phyloP scores from a whole-genome alignment of 75 land plant species.

The Cryptomeria japonica region DNA sequence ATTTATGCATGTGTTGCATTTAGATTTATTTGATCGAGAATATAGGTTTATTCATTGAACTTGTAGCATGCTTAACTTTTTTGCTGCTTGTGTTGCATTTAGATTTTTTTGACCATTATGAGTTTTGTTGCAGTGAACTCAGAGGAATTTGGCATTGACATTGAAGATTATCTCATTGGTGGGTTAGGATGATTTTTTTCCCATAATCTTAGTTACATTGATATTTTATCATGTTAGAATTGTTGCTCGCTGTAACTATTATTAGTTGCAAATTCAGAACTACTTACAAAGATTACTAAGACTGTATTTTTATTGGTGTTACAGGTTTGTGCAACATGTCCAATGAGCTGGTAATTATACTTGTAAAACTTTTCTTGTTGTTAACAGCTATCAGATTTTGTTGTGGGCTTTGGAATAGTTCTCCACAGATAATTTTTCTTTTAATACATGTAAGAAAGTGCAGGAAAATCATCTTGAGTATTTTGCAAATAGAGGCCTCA shows the following conservation, averaged over 20 bases:
- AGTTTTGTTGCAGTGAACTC: constrained; percentile 47
- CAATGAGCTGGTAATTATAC: constrained; percentile 77
- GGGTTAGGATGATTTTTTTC: constrained; percentile 13
- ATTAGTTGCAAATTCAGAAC: constrained; percentile 2
- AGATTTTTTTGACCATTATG: background rate
- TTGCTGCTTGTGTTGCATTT: background rate
- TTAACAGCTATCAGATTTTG: background rate
- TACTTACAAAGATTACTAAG: constrained; percentile 8
- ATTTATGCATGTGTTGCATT: background rate
- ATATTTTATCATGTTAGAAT: background rate
- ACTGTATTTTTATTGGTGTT: constrained; percentile 11
- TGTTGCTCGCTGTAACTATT: background rate
- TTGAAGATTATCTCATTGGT: constrained; percentile 94
- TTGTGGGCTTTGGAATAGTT: background rate
- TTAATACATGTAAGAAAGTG: background rate
- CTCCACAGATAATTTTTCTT: background rate
- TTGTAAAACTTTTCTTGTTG: background rate
- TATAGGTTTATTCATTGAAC: constrained; percentile 42
- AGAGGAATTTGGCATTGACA: constrained; percentile 67
- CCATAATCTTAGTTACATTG: background rate
- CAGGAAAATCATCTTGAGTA: background rate
- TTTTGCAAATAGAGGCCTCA: background rate
- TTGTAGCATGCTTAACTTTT: constrained; percentile 18
- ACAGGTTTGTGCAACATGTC: constrained; percentile 95
- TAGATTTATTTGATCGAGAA: background rate